A percentile compares a stretch with the other conserved stretches of the same genome.
These are phyloP conservation scores for Yarrowia phangngaensis DNA, from an alignment of 805 yeast genomes.

Conservation along the genomic window DNA sequence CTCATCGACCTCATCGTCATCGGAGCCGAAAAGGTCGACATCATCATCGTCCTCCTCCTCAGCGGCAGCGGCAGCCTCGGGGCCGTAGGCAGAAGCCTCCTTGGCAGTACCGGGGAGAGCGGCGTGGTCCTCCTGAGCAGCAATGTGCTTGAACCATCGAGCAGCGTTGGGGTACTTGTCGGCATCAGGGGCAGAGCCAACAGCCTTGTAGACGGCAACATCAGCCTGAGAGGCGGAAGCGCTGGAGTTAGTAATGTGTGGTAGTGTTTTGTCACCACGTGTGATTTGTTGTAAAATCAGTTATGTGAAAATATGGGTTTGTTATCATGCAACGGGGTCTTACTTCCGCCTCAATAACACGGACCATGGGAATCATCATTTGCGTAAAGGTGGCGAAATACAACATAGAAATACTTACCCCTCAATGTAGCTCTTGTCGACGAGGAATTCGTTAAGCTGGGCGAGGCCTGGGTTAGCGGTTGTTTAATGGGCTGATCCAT, in stretches of 20 bases:
- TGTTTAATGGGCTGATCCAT: background rate
- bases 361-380: slow-evolving; percentile 27
- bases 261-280: no score
- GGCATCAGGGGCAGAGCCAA: slow-evolving; percentile 44
- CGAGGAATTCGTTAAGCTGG: slow-evolving; percentile 78
- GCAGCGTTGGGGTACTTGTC: slow-evolving; percentile 91
- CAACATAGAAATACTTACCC: slow-evolving; percentile 62
- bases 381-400: background rate
- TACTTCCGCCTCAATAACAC: slow-evolving; percentile 27
- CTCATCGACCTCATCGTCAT: slow-evolving; percentile 91
- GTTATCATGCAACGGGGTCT: slow-evolving; percentile 27
- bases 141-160: slow-evolving; percentile 99
- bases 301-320: slow-evolving; percentile 26
- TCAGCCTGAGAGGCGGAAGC: slow-evolving; percentile 83
- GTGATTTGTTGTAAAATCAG: slow-evolving; percentile 15
- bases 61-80: slow-evolving; percentile 7
- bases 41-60: slow-evolving; percentile 42
- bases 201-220: slow-evolving; percentile 89
- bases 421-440: slow-evolving; percentile 89
- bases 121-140: slow-evolving; percentile 85
- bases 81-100: slow-evolving; percentile 36
- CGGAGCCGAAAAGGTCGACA: slow-evolving; percentile 91
- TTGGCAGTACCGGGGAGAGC: slow-evolving; percentile 63
- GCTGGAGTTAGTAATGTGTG: slow-evolving; percentile 40
- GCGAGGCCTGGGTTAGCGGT: slow-evolving; percentile 45